Evolutionary conservation across 2,329 filamentous ascomycete species (phyloP).

Genomic region (Pseudogymnoascus sp.): DNA sequence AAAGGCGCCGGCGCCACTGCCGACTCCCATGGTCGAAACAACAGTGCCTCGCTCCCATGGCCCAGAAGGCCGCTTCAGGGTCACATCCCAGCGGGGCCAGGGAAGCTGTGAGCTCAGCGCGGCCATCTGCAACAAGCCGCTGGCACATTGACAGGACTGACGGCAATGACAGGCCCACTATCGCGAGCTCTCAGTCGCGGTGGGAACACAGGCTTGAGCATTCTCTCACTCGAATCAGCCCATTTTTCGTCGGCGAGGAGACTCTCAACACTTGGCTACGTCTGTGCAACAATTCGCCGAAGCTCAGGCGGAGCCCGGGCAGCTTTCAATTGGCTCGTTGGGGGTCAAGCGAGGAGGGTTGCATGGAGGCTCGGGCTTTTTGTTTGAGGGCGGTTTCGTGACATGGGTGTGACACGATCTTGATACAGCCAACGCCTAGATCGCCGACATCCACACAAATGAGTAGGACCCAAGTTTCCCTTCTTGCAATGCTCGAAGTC

Average conservation of each 20-base stretch:
- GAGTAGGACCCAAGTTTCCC: background rate
- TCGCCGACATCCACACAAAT: background rate
- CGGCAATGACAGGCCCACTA: background rate
- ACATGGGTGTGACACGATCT: constrained; percentile 5
- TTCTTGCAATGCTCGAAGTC: background rate
- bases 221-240: constrained; percentile 1
- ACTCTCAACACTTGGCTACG: background rate
- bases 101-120: background rate
- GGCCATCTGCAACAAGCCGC: background rate
- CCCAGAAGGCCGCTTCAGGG: background rate
- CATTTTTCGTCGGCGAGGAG: background rate
- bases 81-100: background rate
- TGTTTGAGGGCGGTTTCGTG: constrained; percentile 4
- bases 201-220: background rate
- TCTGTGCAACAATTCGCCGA: background rate
- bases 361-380: background rate
- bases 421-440: background rate
- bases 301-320: background rate
- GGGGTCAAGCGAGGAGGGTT: background rate
- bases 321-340: background rate
- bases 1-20: background rate
- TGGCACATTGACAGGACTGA: background rate
- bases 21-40: constrained; percentile 7
- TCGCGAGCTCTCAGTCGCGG: background rate
- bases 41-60: constrained; percentile 1